Percentiles rank a stretch among this genome's conserved stretches.
phyloP scores from a whole-genome alignment of 169 alveolate genomes.

The Plasmodium blacklocki region DNA sequence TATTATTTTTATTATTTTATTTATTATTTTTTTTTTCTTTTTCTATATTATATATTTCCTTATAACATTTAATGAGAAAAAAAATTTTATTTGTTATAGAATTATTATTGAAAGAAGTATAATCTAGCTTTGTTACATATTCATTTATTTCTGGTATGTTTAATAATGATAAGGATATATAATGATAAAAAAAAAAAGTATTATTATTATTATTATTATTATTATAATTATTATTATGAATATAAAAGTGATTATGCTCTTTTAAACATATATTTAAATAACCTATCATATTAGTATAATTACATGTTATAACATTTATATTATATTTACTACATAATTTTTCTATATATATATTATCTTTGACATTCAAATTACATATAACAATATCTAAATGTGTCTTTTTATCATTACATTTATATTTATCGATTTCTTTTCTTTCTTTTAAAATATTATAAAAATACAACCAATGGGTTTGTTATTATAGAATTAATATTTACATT shows the following conservation, averaged over 20 bases:
- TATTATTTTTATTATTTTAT: too few species aligned
- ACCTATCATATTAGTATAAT: conserved; percentile 7
- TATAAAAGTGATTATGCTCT: conserved; percentile 19
- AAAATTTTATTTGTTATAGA: conserved; percentile 9
- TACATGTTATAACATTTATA: conserved; percentile 23
- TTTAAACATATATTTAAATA: conserved; percentile 20
- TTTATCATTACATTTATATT: too few species aligned
- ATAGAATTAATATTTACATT: conserved; percentile 9
- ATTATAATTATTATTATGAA: not conserved
- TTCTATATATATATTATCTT: conserved; percentile 34
- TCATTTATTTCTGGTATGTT: conserved; percentile 17
- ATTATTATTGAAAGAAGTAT: not conserved
- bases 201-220: conserved; percentile 1
- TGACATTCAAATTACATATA: conserved; percentile 35
- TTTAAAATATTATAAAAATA: conserved; percentile 23
- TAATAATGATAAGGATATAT: conserved; percentile 27
- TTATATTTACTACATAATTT: conserved; percentile 7
- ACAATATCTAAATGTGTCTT: conserved; percentile 13
- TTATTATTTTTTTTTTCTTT: not conserved
- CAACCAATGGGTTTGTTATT: conserved; percentile 9
- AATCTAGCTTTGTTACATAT: conserved; percentile 8
- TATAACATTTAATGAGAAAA: conserved; percentile 29
- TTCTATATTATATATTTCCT: not conserved
- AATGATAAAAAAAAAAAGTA: conserved; percentile 12
- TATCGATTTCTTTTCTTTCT: not conserved